Evolutionary conservation across 2,329 filamentous ascomycete species (phyloP), one percentile per base, ranked within the genome.

Genomic region (Pezicula rhizophila): DNA sequence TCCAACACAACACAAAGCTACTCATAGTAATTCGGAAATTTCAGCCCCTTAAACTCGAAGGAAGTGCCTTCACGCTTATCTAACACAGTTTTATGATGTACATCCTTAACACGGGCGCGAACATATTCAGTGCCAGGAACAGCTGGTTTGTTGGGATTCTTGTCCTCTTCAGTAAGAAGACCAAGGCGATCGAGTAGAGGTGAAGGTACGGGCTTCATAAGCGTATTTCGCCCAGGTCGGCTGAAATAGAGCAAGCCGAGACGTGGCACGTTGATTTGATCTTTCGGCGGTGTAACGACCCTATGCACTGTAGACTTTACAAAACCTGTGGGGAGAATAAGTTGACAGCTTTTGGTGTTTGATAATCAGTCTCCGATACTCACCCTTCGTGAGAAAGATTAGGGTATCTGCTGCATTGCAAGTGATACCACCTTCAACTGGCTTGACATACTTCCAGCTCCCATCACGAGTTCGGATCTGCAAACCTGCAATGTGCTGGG

Each of bases 361-460:
- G 6, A 37, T 31, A 42, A 12, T 18, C 26, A 12, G 7, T 4
- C 17, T 31, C 14, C 8, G 37, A 35, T 11, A 48, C 47, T 41
- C 18, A 54, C 54, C 66, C 7, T 67, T 67, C 5, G 73, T 75
- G 31, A 76, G 63, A 35, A 75, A 73, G 28, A 72, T 65, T 15
- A 77, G 52, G 0, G 71, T 66, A 55, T 77, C 74, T 7, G 70
- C 72, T 0, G 72, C 70, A 47, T 77, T 77, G 37, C 76, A 71
- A 0, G 73, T 75, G 5, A 77, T 67, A 0, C 68, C 74, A 0
- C 70, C 74, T 8, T 73, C 66, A 2, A 72, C 64, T 0, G 72
- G 71, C 42, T 68, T 68, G 0, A 75, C 73, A 66, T 70, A 77
- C 46, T 74, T 76, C 74, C 75, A 77, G 3, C 69, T 42, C 0